Base-by-base conservation (phyloP, 768 basidiomycete species). In the Tylopilus felleus region DNA sequence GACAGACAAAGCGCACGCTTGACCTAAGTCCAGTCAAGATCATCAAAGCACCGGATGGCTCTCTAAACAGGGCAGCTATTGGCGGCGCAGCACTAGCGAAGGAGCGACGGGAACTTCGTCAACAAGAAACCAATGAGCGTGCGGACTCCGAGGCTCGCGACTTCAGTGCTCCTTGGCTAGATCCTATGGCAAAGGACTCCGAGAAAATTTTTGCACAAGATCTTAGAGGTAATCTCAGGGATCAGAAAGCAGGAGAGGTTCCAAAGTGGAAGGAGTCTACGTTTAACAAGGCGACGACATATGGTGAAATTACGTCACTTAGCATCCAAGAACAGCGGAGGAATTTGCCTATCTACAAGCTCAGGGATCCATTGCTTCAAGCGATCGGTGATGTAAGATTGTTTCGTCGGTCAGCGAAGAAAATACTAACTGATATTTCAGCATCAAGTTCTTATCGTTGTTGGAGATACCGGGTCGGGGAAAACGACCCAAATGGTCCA, bases 401-500 rank as follows among this genome's bases (percentile, higher is more conserved):
- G 36, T 50, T 17, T 56, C 39, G 54, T 50, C 38, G 25, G 38
- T 53, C 44, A n/a, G 16, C 17, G 40, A 35, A 38, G 7, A 27
- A 51, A 25, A 39, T 47, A 17, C 56, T 70, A 28, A 75, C 50
- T 28, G 17, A 41, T 57, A 14, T 45, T 33, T 10, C 38, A 61
- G 69, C 61, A 99, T 74, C 96, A 94, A 82, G 87, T 98, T 23
- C 86, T 99, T 51, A 94, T 99, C 60, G 97, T 99, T 35, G 90
- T 99, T 51, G 97, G 97, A 42, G 97, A 99, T 66, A 99, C 97
- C 42, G 97, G 97, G 25, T 98, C 96, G 8, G 97, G 97, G 13
- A 99, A 99, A 71, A 98, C 97, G 8, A 99, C 97, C 0, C 97
- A 99, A 68, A 98, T 99, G 94, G 90, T 90, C 0, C 97, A 98